Percentiles rank a stretch among this genome's conserved stretches.
Conservation (phyloP, 345 rosid genomes). For the Capsella bursapastoris region DNA sequence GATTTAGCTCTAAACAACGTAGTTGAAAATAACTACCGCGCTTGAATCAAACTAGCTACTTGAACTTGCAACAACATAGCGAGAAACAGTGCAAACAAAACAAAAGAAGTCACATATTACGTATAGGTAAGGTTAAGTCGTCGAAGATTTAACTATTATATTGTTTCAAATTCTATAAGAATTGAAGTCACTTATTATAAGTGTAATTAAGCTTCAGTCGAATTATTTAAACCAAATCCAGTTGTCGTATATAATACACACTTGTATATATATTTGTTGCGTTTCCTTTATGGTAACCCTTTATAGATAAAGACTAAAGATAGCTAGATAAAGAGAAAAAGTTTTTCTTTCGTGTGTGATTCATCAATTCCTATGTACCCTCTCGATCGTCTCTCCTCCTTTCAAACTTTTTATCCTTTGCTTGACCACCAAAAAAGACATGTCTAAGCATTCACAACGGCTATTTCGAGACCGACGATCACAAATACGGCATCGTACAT, state of each 20-base stretch:
- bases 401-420: conserved; percentile 18
- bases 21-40: background rate
- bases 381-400: background rate
- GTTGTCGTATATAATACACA: background rate
- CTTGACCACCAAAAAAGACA: conserved; percentile 3
- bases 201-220: background rate
- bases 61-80: no score
- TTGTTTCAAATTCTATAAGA: no score
- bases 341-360: conserved; percentile 13
- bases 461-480: conserved; percentile 21
- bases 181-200: no score
- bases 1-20: background rate
- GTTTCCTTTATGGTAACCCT: background rate
- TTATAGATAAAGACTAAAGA: background rate
- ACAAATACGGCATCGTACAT: background rate
- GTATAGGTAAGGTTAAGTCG: no score
- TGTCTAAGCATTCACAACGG: conserved; percentile 3
- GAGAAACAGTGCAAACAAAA: no score
- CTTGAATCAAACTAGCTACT: background rate
- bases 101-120: no score
- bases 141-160: no score
- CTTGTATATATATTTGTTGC: background rate
- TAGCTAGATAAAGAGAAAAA: background rate
- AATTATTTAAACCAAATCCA: background rate
- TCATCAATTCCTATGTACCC: background rate